Evolutionary conservation across 257 asterid species (phyloP), one percentile per base, ranked within the genome.

Genomic region (Fraxinus quadrangulata): DNA sequence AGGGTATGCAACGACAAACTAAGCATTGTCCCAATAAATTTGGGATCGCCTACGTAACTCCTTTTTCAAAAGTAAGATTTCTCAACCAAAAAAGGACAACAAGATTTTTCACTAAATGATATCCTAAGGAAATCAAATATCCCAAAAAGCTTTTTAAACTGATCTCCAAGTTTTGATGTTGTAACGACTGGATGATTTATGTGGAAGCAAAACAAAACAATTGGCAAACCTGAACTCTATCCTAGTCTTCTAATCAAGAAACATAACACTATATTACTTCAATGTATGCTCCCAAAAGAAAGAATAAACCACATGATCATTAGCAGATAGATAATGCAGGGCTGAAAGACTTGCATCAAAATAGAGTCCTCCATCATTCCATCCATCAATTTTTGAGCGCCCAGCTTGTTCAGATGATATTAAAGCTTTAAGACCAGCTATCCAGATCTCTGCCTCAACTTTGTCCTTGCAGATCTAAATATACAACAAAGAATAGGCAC

Each of bases 371-470:
- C 97, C 97, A 72, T 92, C 97, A 83, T 84, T 80, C 97, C 97
- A 92, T 76, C 99, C 97, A 81, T 95, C 97, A 88, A 92, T 93
- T 84, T 95, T 92, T 75, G 97, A 91, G 78, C 97, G 92, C 72
- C 96, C 96, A 73, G 88, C 90, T 87, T 89, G 96, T 80, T 94
- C 92, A 65, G 86, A 77, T 70, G 97, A 86, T 87, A 90, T 89
- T 85, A 94, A 79, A 67, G 96, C 88, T 88, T 87, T 89, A 67
- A 92, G 91, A 65, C 96, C 96, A 83, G 90, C 90, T 73, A 93
- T 92, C 98, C 98, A 92, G 85, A 88, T 89, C 88, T 92, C 96
- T 76, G 99, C 95, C 87, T 94, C 99, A 81, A 88, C 96, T 88
- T 89, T 91, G 84, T 92, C 95, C 89, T 92, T 92, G 86, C 98